Evolutionary conservation across 257 asterid genomes (phyloP), one percentile per base, ranked within the genome.

Genomic region (Henckelia pumila): DNA sequence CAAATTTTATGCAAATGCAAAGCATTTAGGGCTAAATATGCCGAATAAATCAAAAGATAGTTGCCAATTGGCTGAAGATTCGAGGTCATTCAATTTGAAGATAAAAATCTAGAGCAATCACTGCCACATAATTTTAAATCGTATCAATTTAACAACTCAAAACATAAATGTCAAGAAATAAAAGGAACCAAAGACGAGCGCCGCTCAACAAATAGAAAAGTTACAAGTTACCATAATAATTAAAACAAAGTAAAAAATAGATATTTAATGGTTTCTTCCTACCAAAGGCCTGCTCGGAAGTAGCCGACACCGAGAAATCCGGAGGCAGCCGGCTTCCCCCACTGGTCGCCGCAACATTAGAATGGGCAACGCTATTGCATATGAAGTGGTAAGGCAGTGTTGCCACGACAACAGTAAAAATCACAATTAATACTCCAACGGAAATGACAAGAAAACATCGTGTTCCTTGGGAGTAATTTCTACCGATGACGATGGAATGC

Each of bases 241-340:
- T 23, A 57, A 22, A 60, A 30, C 20, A 11, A 57, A 74, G 59
- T 53, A 26, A 59, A n/a, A 44, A 17, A 68, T 8, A 55, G 37
- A 33, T 67, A 49, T 62, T 7, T 52, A 9, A 32, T 9, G 20
- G n/a, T 23, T 19, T 63, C 66, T 64, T 37, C 81, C 80, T 59
- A 92, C 96, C 98, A 73, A 93, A 84, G 22, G 82, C 92, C 80
- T 86, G 88, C 86, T 92, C 95, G 78, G 96, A 89, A 73, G 89
- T 82, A 66, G 89, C 85, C 22, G 95, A 82, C 24, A 85, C 91
- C 40, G 92, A 87, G 49, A 84, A 81, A 65, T 83, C 95, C 14
- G 86, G 74, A 57, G 76, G 82, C 62, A 74, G 86, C 69, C 85
- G 69, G 77, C 52, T 77, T 10, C 71, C 81, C 21, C 82, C 82